These are phyloP conservation scores for Malassezia brasiliensis DNA, from an alignment of 1,284 basidiomycete species.

Conservation along the genomic window DNA sequence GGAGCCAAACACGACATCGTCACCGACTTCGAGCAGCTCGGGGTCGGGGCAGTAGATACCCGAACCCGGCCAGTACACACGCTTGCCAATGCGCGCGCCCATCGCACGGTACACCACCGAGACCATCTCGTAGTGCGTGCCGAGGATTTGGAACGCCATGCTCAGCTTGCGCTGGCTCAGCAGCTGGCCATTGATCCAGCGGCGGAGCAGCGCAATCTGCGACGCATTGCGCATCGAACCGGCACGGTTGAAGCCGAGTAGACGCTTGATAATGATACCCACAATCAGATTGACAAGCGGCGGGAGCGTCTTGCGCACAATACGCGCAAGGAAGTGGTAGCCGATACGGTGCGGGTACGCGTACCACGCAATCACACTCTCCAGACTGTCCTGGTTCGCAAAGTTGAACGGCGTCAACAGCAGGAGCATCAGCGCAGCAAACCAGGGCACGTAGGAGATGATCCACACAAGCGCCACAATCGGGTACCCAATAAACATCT, in stretches of 20 bases:
- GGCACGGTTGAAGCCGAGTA: conserved; percentile 44
- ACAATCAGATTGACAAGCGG: conserved; percentile 44
- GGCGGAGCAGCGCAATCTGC: conserved; percentile 44
- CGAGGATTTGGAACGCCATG: conserved; percentile 40
- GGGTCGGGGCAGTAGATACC: conserved; percentile 48
- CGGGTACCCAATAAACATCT: conserved; percentile 39
- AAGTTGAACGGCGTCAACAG: conserved; percentile 45
- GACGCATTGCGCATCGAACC: conserved; percentile 48
- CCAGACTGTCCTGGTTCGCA: conserved; percentile 43
- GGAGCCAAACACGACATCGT: conserved; percentile 48
- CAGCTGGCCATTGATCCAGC: conserved; percentile 43
- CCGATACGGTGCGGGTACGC: conserved; percentile 45
- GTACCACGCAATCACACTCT: conserved; percentile 47
- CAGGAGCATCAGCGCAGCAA: conserved; percentile 46
- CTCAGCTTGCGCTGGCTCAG: conserved; percentile 40
- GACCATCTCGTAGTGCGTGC: conserved; percentile 48
- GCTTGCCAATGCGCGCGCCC: conserved; percentile 46
- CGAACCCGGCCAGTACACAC: conserved; percentile 48
- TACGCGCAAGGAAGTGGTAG: conserved; percentile 46
- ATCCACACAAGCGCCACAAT: conserved; percentile 35
- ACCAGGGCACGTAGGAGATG: conserved; percentile 46
- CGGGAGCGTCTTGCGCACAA: conserved; percentile 44
- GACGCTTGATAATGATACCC: conserved; percentile 41
- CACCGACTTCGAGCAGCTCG: conserved; percentile 46
- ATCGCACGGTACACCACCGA: conserved; percentile 47